Conservation (phyloP, 345 rosid species). For the Eucalyptus urophylla region DNA sequence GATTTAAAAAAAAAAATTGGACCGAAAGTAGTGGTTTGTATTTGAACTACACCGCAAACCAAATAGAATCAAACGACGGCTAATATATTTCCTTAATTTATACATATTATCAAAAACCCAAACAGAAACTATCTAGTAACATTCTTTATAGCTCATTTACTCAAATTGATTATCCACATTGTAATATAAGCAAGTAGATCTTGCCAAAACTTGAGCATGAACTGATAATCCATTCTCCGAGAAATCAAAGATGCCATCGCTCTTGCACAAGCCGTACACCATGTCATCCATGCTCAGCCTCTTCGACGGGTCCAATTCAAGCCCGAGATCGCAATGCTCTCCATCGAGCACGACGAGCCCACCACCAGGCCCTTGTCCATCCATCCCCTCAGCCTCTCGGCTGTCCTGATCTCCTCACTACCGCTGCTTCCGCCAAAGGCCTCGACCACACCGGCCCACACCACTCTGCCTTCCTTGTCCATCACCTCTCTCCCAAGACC, state of each 20-base stretch:
- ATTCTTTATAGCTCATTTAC: background rate
- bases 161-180: background rate
- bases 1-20: too few relatives aligned
- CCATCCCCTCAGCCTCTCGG: constrained; percentile 2
- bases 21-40: background rate
- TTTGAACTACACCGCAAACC: accelerated
- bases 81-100: background rate
- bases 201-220: constrained; percentile 7
- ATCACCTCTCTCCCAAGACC: constrained; percentile 36
- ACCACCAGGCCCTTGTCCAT: constrained; percentile 8
- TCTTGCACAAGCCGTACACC: constrained; percentile 37
- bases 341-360: constrained; percentile 13
- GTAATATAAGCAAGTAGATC: background rate
- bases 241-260: constrained; percentile 21
- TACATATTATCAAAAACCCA: background rate
- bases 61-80: accelerated
- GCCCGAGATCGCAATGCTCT: constrained; percentile 39
- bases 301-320: constrained; percentile 19
- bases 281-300: constrained; percentile 49
- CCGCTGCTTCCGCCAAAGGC: constrained; percentile 4
- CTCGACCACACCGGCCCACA: constrained; percentile 15
- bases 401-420: constrained; percentile 7
- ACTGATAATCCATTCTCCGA: constrained; percentile 10
- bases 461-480: constrained; percentile 24
- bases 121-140: background rate